Percentiles rank a stretch among this genome's conserved stretches.
phyloP scores from a whole-genome alignment of 495 filamentous ascomycete species.

The Hypoxylon cercidicola region DNA sequence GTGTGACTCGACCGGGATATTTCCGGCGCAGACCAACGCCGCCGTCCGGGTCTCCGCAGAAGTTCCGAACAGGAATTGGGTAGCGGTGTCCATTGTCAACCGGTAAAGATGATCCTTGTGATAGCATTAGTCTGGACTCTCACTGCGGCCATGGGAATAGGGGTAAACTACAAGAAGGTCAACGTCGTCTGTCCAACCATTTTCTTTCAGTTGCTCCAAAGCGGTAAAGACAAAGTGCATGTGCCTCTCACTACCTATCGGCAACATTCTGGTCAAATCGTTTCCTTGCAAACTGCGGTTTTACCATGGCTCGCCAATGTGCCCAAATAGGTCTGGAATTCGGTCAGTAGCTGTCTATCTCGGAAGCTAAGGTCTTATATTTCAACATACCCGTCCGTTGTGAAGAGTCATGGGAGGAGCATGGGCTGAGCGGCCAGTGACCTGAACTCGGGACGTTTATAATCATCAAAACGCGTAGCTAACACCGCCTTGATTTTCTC shows the following conservation, averaged over 20 bases:
- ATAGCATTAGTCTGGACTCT: background rate
- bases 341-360: background rate
- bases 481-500: slow-evolving; percentile 79
- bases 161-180: slow-evolving; percentile 11
- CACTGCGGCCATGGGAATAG: background rate
- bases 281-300: slow-evolving; percentile 16
- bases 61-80: slow-evolving; percentile 71
- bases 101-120: slow-evolving; percentile 21
- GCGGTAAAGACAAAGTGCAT: slow-evolving; percentile 17
- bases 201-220: background rate
- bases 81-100: slow-evolving; percentile 71
- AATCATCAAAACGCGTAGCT: slow-evolving; percentile 72
- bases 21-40: slow-evolving; percentile 21
- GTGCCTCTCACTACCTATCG: slow-evolving; percentile 19
- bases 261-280: slow-evolving; percentile 16
- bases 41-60: slow-evolving; percentile 37
- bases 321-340: slow-evolving; percentile 11
- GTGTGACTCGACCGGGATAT: slow-evolving; percentile 28
- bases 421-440: slow-evolving; percentile 13
- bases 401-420: slow-evolving; percentile 16
- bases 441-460: slow-evolving; percentile 14
- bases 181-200: slow-evolving; percentile 20
- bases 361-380: background rate
- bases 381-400: slow-evolving; percentile 16
- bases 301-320: slow-evolving; percentile 19